Percentiles rank a stretch among this genome's conserved stretches.
phyloP scores from a whole-genome alignment of 2,329 filamentous ascomycete species.

The Colletotrichum sojae region DNA sequence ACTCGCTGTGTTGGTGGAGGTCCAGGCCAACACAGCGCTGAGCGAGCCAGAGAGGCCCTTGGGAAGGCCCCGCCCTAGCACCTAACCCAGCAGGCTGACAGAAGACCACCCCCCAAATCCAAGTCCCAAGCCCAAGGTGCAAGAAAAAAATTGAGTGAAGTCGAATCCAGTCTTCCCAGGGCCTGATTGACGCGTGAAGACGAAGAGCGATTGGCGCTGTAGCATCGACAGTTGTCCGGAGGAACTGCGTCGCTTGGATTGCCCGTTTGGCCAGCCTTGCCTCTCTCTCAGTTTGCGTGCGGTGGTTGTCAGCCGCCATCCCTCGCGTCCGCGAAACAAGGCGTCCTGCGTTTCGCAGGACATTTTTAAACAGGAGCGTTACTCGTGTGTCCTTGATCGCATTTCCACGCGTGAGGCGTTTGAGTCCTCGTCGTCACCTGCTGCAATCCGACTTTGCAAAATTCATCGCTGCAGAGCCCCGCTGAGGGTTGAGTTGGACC shows the following conservation, averaged over 20 bases:
- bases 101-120: conserved; percentile 11
- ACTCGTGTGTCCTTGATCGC: conserved; percentile 41
- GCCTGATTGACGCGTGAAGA: conserved; percentile 28
- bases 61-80: conserved; percentile 25
- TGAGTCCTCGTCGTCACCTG: conserved; percentile 29
- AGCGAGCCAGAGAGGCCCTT: conserved; percentile 33
- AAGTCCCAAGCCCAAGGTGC: background rate
- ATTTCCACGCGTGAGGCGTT: conserved; percentile 33
- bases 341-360: conserved; percentile 37
- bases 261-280: conserved; percentile 25
- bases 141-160: conserved; percentile 21
- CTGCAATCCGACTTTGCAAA: conserved; percentile 39
- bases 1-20: conserved; percentile 28
- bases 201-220: conserved; percentile 26
- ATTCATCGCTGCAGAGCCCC: conserved; percentile 39
- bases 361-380: conserved; percentile 41
- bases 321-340: conserved; percentile 37
- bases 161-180: conserved; percentile 14
- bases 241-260: conserved; percentile 27
- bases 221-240: conserved; percentile 29
- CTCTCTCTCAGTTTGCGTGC: conserved; percentile 1
- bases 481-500: conserved; percentile 37
- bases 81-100: conserved; percentile 16
- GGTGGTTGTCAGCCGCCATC: conserved; percentile 25
- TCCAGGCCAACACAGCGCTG: conserved; percentile 30